Percentiles rank a stretch among this genome's conserved stretches.
Evolutionary conservation across 768 basidiomycete genomes (phyloP).

Genomic region (Boletales sp.): DNA sequence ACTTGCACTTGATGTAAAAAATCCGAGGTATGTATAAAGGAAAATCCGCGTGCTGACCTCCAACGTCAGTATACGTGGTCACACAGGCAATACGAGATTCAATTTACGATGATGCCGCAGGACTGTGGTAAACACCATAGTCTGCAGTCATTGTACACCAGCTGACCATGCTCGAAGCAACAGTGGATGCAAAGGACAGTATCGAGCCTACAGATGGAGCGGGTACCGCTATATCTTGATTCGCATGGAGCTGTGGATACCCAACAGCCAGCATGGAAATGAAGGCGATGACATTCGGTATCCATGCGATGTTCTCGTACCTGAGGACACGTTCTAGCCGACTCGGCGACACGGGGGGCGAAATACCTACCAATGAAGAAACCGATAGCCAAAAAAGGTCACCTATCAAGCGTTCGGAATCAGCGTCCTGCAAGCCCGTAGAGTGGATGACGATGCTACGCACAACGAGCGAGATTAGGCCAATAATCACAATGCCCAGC

Average conservation of each 20-base stretch:
- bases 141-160: conserved; percentile 44
- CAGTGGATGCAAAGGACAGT: conserved; percentile 42
- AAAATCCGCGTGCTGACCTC: conserved; percentile 35
- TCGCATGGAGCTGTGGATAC: conserved; percentile 56
- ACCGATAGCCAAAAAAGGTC: conserved; percentile 60
- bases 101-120: conserved; percentile 56
- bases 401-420: conserved; percentile 33
- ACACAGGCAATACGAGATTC: neutral
- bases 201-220: conserved; percentile 34
- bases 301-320: conserved; percentile 76
- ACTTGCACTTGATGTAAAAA: conserved; percentile 40
- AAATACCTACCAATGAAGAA: conserved; percentile 51
- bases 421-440: too few relatives aligned
- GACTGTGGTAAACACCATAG: conserved; percentile 48
- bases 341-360: neutral
- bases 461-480: conserved; percentile 30
- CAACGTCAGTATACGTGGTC: neutral
- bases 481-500: conserved; percentile 32
- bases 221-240: conserved; percentile 33
- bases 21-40: conserved; percentile 44
- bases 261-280: conserved; percentile 64
- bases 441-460: conserved; percentile 3
- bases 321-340: conserved; percentile 28
- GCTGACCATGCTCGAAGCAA: conserved; percentile 43
- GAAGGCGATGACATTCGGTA: conserved; percentile 71